Conservation (phyloP, 2,329 filamentous ascomycete genomes). For the Trichoderma afroharzianum region DNA sequence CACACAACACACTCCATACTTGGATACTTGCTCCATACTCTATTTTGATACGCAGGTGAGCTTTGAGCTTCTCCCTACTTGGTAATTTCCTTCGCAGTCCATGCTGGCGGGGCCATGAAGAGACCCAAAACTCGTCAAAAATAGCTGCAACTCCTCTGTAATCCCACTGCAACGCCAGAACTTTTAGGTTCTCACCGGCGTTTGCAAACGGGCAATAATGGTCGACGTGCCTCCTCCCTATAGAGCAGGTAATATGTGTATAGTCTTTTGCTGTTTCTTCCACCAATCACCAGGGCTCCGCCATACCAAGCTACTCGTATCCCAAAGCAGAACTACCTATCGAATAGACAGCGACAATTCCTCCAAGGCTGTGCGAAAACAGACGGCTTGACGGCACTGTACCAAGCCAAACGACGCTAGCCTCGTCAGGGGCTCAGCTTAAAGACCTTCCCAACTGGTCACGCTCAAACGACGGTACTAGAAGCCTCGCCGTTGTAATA, state of each 20-base stretch:
- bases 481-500: background rate
- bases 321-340: background rate
- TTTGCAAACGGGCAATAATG: background rate
- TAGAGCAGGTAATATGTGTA: conserved; percentile 1
- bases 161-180: background rate
- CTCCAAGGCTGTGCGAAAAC: background rate
- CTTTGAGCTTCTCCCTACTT: background rate
- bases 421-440: background rate
- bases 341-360: background rate
- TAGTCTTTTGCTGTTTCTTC: background rate
- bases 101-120: background rate
- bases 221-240: background rate
- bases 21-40: background rate
- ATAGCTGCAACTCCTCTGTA: background rate
- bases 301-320: background rate
- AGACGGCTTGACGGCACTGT: background rate
- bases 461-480: background rate
- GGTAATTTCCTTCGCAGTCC: background rate
- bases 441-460: conserved; percentile 10
- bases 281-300: background rate
- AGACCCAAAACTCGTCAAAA: background rate
- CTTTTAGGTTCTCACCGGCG: background rate
- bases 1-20: background rate
- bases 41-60: background rate
- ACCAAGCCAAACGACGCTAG: background rate